Conservation (phyloP, 1,139 yeast species). For the Sugiyamaella novakii region DNA sequence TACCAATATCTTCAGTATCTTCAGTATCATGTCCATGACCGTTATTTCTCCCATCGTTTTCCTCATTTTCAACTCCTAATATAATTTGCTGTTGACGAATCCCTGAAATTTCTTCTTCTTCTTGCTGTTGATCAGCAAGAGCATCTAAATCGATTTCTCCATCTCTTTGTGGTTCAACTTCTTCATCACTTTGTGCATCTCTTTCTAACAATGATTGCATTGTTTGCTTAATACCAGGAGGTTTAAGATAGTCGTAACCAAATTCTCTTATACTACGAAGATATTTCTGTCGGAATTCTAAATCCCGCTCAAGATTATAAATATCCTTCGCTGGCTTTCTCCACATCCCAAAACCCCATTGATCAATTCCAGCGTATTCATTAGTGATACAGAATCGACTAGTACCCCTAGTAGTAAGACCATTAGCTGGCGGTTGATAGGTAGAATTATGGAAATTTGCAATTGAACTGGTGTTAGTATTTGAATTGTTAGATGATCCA, state of each 20-base stretch:
- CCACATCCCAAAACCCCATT: slow-evolving; percentile 25
- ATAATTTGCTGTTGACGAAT: slow-evolving; percentile 1
- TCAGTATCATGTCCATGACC: too few species aligned
- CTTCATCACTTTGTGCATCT: slow-evolving; percentile 28
- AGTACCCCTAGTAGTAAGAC: slow-evolving; percentile 20
- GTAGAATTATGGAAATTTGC: slow-evolving; percentile 3
- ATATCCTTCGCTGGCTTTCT: slow-evolving; percentile 11
- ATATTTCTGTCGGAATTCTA: slow-evolving; percentile 21
- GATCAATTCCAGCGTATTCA: slow-evolving; percentile 19
- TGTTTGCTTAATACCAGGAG: slow-evolving; percentile 33
- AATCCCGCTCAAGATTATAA: slow-evolving; percentile 24
- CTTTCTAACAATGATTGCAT: slow-evolving; percentile 33
- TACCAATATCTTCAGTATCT: slow-evolving; percentile 18
- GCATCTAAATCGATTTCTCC: slow-evolving; percentile 20
- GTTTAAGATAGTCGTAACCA: slow-evolving; percentile 32
- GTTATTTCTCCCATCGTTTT: slow-evolving; percentile 30
- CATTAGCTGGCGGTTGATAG: slow-evolving; percentile 17
- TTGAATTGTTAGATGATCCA: background rate
- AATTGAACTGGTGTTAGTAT: background rate
- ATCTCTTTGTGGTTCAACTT: slow-evolving; percentile 19
- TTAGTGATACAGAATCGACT: slow-evolving; percentile 21
- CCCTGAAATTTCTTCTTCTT: background rate
- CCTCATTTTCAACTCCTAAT: slow-evolving; percentile 24
- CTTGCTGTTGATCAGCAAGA: slow-evolving; percentile 11
- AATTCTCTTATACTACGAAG: slow-evolving; percentile 32